Base-by-base conservation (phyloP, 2,329 filamentous ascomycete species). In the Aureobasidium melanogenum region DNA sequence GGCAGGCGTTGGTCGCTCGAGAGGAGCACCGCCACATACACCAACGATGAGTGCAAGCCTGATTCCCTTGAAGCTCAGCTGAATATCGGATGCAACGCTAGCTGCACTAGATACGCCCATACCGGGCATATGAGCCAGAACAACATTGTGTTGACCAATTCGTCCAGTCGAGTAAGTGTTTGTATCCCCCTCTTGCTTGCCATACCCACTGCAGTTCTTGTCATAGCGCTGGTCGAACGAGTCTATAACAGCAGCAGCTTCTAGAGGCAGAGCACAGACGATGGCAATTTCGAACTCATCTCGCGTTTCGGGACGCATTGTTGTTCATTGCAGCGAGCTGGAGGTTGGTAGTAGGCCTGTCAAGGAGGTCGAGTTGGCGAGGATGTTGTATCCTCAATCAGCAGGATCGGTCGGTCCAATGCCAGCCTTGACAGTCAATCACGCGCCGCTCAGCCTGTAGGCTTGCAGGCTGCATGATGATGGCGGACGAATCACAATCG, bases 141-240 rank as follows among this genome's bases (percentile, higher is more conserved):
- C 65, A 8, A 69, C 60, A 48, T 64, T 32, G 6, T 66, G 66
- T 3, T 36, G 32, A 1, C 64, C 63, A 6, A 69, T 59, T 17
- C 57, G 19, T 15, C 67, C 66, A 15, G 59, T 64, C 1, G 64
- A 67, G 51, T 70, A 69, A 9, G 51, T 41, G 43, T 69, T 69
- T 4, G 32, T 22, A 46, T 70, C 67, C 10, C 48, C 60, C 26
- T 46, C 17, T 5, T 56, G 47, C 30, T 66, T 64, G 24, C 61
- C 50, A 56, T 64, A 65, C 14, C 8, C 19, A 17, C 22, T n/a
- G 41, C 44, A 36, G 5, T 43, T 3, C 17, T 28, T 17, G 5
- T 57, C 32, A 19, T 63, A 62, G 22, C 17, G 39, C 12, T 64
- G 56, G 24, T 66, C 60, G 30, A 58, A 66, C 28, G 66, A 34